Percentiles rank a stretch among this genome's conserved stretches.
phyloP scores from a whole-genome alignment of 2,329 filamentous ascomycete species.

The Pseudocercospora cruenta region DNA sequence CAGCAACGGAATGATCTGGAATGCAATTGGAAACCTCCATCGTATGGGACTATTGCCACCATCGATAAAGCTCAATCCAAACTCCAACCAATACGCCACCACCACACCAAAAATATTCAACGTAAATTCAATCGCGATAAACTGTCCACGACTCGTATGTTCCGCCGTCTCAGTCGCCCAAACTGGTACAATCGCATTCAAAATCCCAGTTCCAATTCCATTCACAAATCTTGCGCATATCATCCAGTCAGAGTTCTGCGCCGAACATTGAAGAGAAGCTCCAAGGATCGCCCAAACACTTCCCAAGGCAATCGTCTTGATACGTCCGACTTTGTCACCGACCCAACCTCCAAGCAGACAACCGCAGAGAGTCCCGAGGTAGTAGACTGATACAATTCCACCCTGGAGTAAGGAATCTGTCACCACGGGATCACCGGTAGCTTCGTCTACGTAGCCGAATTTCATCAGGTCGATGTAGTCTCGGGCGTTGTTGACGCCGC shows the following conservation, averaged over 20 bases:
- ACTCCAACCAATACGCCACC: conserved; percentile 47
- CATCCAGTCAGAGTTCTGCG: conserved; percentile 71
- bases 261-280: conserved; percentile 66
- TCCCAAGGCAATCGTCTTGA: conserved; percentile 65
- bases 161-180: conserved; percentile 73
- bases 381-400: conserved; percentile 63
- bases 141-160: conserved; percentile 65
- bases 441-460: conserved; percentile 60
- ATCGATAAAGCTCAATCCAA: conserved; percentile 30
- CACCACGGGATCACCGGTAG: conserved; percentile 51
- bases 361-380: conserved; percentile 66
- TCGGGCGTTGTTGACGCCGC: conserved; percentile 67
- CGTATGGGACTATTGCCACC: conserved; percentile 23
- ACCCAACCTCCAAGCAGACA: conserved; percentile 66
- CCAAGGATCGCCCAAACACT: conserved; percentile 52
- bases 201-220: conserved; percentile 66
- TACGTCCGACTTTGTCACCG: conserved; percentile 65
- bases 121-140: conserved; percentile 61
- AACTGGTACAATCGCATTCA: conserved; percentile 72
- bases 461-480: conserved; percentile 68
- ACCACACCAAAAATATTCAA: conserved; percentile 71
- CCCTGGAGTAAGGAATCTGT: conserved; percentile 65
- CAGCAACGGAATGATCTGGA: conserved; percentile 67
- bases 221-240: conserved; percentile 35
- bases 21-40: conserved; percentile 64